Evolutionary conservation across 257 asterid species (phyloP), one percentile per base, ranked within the genome.

Genomic region (Verbena officinalis): DNA sequence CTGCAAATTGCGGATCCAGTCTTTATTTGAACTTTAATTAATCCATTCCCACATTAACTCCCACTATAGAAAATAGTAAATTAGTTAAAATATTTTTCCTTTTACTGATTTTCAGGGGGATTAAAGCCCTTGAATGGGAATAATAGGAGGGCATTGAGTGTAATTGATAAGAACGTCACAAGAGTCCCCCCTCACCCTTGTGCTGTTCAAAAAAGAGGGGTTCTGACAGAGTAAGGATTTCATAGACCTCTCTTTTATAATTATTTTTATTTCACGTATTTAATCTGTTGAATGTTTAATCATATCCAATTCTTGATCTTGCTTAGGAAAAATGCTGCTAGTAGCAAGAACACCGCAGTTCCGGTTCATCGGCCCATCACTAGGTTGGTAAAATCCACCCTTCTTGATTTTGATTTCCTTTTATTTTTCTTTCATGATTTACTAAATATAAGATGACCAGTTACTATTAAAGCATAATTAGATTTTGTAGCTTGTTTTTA

Each of bases 341-440:
- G 65, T 43, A 55, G 49, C 67, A 86, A 77, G 81, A 76, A 51
- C 44, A 79, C 75, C 42, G 71, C 43, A 20, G 36, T 71, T 61
- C 96, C 83, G 10, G 67, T 70, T 20, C 91, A 82, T 71, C 86
- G 96, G 7, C 97, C 97, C 0, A 64, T 88, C 49, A 88, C 97
- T 55, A 88, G 97, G 97, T 88, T 73, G 23, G 85, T 20, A 5
- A 5, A n/a, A n/a, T 7, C 17, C 22, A 20, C 10, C 40, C 39
- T 50, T 27, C 11, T 13, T 33, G 51, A 7, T 36, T 36, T 9
- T 36, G n/a, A n/a, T 27, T 27, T 27, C 5, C 5, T 27, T 27
- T 27, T 27, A 2, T 27, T 27, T 27, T 27, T 27, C 5, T 27
- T 27, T 27, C 4, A 27, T 2, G 4, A 27, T 27, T 27, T 5